These are phyloP conservation scores for Barnettozyma pratensis DNA, from an alignment of 805 yeast genomes.

Conservation along the genomic window DNA sequence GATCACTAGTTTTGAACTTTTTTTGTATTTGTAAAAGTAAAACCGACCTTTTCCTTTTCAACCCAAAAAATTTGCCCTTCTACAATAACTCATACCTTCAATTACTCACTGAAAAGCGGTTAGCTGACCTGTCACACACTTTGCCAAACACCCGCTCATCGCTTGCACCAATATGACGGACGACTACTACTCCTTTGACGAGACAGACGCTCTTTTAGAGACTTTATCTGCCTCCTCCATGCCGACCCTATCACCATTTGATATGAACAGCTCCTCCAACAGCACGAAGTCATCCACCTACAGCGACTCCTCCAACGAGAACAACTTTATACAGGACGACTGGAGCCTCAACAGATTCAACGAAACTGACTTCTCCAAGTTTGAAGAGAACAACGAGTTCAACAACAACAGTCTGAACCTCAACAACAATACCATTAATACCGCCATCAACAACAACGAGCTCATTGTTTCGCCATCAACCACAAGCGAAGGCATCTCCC, in stretches of 20 bases:
- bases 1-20: neutral
- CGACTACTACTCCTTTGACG: constrained; percentile 22
- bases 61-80: neutral
- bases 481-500: neutral
- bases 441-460: neutral
- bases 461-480: constrained; percentile 8
- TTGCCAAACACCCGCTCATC: too few species aligned
- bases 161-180: constrained; percentile 1
- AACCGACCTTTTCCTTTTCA: neutral
- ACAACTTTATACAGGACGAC: constrained; percentile 14
- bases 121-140: too few species aligned
- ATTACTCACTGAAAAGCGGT: too few species aligned
- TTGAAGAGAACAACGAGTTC: neutral
- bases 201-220: constrained; percentile 25
- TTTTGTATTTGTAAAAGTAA: neutral
- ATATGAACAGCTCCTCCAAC: constrained; percentile 11
- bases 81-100: neutral
- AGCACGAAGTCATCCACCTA: constrained; percentile 20
- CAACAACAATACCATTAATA: neutral
- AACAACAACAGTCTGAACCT: neutral
- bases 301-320: constrained; percentile 19
- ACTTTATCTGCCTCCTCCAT: constrained; percentile 20
- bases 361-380: neutral
- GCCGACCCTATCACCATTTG: constrained; percentile 22
- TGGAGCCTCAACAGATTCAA: constrained; percentile 4